Base-by-base conservation (phyloP, 2,329 filamentous ascomycete genomes). In the Dactylonectria macrodidyma region DNA sequence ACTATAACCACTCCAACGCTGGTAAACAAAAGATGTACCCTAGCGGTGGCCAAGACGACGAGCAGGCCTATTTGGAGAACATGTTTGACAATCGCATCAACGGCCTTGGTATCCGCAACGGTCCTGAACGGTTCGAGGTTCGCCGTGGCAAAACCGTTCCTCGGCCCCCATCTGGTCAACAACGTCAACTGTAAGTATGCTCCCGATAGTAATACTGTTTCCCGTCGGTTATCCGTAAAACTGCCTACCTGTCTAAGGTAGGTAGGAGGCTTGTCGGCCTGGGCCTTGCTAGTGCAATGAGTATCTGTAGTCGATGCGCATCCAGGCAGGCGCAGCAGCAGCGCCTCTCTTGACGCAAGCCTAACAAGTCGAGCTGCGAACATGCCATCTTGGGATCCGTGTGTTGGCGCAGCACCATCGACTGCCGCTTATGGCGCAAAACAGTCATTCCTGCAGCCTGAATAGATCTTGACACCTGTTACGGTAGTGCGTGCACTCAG, bases 101-200 rank as follows among this genome's bases (percentile, higher is more conserved):
- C 73, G 75, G 74, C 26, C 75, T 81, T 30, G 75, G 73, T 55
- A 74, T 76, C 58, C 71, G 71, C 60, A 73, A 75, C 71, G 72
- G 68, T 36, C 75, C 78, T 36, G 70, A 71, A 67, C 73, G 70
- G 36, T 80, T 76, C 72, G 78, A 79, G 60, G 73, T 80, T 51
- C 75, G 77, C 47, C 67, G 75, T 58, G 79, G 78, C 55, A 81
- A 77, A 66, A 74, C 78, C 19, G 79, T 81, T 58, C 78, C 76
- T 46, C 76, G 72, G 48, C 70, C 70, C 26, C 58, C 60, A 33
- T 66, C 70, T 14, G 69, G 66, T 46, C 70, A 61, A 44, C 52
- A 65, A 60, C 62, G 62, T 57, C 68, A 76, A 73, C 67, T 79
- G 78, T 80, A 75, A 79, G 78, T 78, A 34, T 69, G 61, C 65